Base-by-base conservation (phyloP, 306 rosid genomes). In the Lathyrus sativus region DNA sequence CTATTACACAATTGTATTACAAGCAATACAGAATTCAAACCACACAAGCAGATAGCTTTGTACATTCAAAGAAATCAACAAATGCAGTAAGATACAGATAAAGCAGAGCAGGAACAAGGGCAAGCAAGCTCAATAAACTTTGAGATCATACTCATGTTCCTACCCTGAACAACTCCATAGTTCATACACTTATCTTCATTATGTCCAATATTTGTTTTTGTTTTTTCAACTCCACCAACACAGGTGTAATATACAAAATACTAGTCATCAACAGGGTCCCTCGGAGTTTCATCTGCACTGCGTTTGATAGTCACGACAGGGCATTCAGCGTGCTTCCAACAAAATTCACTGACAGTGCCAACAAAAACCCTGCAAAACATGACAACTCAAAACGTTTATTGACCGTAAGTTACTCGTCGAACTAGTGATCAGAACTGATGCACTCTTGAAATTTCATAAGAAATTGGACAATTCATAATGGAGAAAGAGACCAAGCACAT, bases 321-420 rank as follows among this genome's bases (percentile, higher is more conserved):
- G 89, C 99, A 93, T 70, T 93, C 99, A 39, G 91, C 97, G 71
- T 93, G 99, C 89, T 93, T 93, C 76, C 71, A 86, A 37, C 97
- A 88, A 60, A 90, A 93, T 58, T 93, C 99, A 75, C 99, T 93
- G 59, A 93, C 99, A 45, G 96, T 90, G 74, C 97, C 99, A 57
- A 90, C 96, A 75, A 93, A 93, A 62, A 93, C 97, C 97, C 97
- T 93, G 75, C 74, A 73, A 3, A 70, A 12, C 18, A 62, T 2
- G 71, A 50, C 63, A 35, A 31, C 29, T 56, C 39, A 56, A 56
- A 56, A 15, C 1, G 10, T 39, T 56, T 56, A 56, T 28, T 12
- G 62, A 53, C 18, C 17, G 11, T 53, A 12, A 26, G 62, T 56
- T 29, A 28, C 39, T 12, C 2, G 39, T 56, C 9, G 18, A 28